Base-by-base conservation (phyloP, 129 eudicot genomes). In the Oenanthe sinensis region DNA sequence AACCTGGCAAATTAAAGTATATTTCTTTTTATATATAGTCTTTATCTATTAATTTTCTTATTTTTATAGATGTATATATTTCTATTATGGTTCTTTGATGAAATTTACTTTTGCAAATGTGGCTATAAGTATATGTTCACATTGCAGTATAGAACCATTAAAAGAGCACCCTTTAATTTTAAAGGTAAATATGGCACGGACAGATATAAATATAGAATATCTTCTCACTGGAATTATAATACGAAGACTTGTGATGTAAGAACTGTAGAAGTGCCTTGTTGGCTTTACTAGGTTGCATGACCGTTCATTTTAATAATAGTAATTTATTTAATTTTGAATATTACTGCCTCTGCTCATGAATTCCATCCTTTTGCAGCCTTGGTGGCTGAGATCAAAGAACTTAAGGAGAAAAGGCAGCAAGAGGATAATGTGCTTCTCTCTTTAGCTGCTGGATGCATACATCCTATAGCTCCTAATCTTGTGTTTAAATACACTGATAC, bases 391-490 rank as follows among this genome's bases (percentile, higher is more conserved):
- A 90, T 95, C 54, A 95, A 87, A 83, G 99, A 90, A 84, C 82
- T 87, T 1, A 95, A 92, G 88, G 99, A 92, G 86, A 87, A 86
- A 75, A 88, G 75, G 72, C 97, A 86, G 81, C 88, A 86, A 78
- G 99, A 88, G 71, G 97, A 92, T 67, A 90, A 88, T 44, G 86
- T 88, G 80, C 91, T 95, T 69, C 89, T 88, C 68, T 85, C 87
- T 58, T 77, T 95, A 80, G 94, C 95, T 86, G 96, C 97, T 77
- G 99, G 97, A 73, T 87, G 82, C 72, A 83, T 89, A 82, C 89
- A 89, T 82, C 89, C 87, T 55, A 85, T 87, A 37, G n/a, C 58
- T 71, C 92, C 97, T 28, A 82, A 95, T 85, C 83, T 90, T 55
- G 90, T 82, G 76, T 90, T 84, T 79, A 86, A 86, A 47, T 92